Conservation (phyloP, 192 early-diverging fungal species). For the Mortierella hygrophila region DNA sequence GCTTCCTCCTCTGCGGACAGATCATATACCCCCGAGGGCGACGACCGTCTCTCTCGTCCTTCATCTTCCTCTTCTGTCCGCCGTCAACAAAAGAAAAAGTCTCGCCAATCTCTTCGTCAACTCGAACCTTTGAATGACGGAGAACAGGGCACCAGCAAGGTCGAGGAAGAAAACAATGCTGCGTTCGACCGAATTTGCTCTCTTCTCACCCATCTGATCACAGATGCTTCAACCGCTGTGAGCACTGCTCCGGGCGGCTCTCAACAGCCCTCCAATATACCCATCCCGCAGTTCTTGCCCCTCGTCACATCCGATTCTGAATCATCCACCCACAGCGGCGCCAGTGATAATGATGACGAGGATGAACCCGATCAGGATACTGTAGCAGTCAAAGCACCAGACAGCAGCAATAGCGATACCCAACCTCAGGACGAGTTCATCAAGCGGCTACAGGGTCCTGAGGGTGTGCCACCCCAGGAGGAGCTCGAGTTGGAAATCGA, state of each 20-base stretch:
- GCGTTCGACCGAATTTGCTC: conserved; percentile 51
- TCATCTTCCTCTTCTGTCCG: conserved; percentile 39
- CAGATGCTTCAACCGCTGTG: conserved; percentile 57
- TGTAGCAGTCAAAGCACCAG: background rate
- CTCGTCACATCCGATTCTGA: conserved; percentile 39
- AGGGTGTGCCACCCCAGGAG: background rate
- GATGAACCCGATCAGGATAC: background rate
- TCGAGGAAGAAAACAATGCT: conserved; percentile 32
- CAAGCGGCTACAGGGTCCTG: conserved; percentile 16
- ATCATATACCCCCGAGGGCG: conserved; percentile 47
- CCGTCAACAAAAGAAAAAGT: conserved; percentile 22
- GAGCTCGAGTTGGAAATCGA: conserved; percentile 19
- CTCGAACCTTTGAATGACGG: conserved; percentile 24
- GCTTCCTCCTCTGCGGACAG: conserved; percentile 24
- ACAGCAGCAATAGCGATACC: background rate
- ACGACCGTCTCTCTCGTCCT: conserved; percentile 26
- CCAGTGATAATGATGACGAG: conserved; percentile 7
- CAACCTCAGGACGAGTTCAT: conserved; percentile 11
- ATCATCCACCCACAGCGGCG: conserved; percentile 1
- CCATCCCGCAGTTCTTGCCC: conserved; percentile 32
- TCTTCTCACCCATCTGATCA: conserved; percentile 40
- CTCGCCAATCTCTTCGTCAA: conserved; percentile 35
- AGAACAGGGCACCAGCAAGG: conserved; percentile 5
- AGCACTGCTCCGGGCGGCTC: conserved; percentile 44
- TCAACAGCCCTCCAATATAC: conserved; percentile 31